Percentiles rank a stretch among this genome's conserved stretches.
Conservation (phyloP, 1,139 yeast genomes). For the Trichomonascaceae sp. region DNA sequence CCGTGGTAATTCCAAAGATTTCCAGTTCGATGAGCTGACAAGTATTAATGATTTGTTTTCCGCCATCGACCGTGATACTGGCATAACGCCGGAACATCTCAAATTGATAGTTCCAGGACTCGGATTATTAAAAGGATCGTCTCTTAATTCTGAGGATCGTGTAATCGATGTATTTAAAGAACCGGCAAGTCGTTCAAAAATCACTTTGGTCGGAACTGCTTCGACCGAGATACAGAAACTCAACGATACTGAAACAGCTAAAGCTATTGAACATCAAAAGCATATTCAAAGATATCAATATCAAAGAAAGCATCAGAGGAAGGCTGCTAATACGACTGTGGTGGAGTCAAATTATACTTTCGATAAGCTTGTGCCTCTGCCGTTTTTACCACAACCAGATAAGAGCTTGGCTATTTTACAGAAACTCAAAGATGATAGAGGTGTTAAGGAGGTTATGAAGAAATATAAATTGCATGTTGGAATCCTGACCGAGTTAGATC, state of each 20-base stretch:
- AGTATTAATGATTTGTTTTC: constrained; percentile 21
- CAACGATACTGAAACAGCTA: constrained; percentile 24
- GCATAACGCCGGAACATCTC: constrained; percentile 26
- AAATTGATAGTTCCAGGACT: constrained; percentile 28
- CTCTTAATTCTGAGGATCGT: constrained; percentile 14
- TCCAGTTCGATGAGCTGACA: constrained; percentile 18
- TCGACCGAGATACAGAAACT: constrained; percentile 21
- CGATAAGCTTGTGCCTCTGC: constrained; percentile 30
- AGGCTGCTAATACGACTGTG: constrained; percentile 8
- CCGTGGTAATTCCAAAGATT: constrained; percentile 17
- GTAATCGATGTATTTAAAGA: constrained; percentile 18
- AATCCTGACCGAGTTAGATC: constrained; percentile 36
- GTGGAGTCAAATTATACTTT: constrained; percentile 28
- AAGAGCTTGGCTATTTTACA: constrained; percentile 28
- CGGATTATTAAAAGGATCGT: constrained; percentile 23
- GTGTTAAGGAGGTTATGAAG: constrained; percentile 34
- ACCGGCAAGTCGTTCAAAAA: constrained; percentile 20
- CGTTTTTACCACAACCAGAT: constrained; percentile 30
- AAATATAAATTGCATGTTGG: constrained; percentile 34
- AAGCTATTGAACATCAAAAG: constrained; percentile 21
- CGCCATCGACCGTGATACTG: constrained; percentile 25
- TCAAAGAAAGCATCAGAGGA: constrained; percentile 14
- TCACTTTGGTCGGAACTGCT: constrained; percentile 29
- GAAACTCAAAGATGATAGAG: constrained; percentile 32
- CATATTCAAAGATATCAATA: constrained; percentile 13